phyloP scores from a whole-genome alignment of 2,329 filamentous ascomycete species.

The Pseudocercospora ulei region DNA sequence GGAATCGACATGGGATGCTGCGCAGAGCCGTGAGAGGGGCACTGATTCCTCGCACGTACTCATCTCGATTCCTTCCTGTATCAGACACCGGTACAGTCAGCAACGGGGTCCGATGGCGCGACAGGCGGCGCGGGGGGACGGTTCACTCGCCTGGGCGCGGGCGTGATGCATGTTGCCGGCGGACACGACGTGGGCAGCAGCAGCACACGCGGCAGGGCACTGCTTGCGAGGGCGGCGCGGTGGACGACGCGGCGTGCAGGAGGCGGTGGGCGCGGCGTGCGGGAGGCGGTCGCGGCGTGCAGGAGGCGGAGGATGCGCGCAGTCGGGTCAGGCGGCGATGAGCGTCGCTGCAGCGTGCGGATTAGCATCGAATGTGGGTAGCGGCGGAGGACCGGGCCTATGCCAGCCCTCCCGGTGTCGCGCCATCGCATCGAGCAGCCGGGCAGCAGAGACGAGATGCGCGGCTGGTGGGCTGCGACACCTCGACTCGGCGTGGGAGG shows the following conservation, averaged over 20 bases:
- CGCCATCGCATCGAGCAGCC: background rate
- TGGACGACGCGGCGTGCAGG: too few relatives aligned
- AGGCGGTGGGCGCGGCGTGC: too few relatives aligned
- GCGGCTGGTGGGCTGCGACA: background rate
- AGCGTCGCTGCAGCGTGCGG: background rate
- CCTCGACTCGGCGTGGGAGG: background rate
- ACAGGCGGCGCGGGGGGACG: slow-evolving; percentile 21
- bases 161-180: slow-evolving; percentile 33
- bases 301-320: too few relatives aligned
- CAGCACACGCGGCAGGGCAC: too few relatives aligned
- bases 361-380: background rate
- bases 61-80: slow-evolving; percentile 36
- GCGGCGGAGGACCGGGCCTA: slow-evolving; percentile 1
- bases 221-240: too few relatives aligned
- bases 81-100: slow-evolving; percentile 17
- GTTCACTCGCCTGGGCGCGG: slow-evolving; percentile 46
- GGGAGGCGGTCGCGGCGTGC: too few relatives aligned
- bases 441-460: background rate
- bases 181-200: too few relatives aligned
- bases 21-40: background rate
- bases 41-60: slow-evolving; percentile 32
- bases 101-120: slow-evolving; percentile 17
- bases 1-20: slow-evolving; percentile 11
- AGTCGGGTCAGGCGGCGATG: background rate
- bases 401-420: background rate